Conservation (phyloP, 768 basidiomycete genomes). For the Butyriboletus loyo region DNA sequence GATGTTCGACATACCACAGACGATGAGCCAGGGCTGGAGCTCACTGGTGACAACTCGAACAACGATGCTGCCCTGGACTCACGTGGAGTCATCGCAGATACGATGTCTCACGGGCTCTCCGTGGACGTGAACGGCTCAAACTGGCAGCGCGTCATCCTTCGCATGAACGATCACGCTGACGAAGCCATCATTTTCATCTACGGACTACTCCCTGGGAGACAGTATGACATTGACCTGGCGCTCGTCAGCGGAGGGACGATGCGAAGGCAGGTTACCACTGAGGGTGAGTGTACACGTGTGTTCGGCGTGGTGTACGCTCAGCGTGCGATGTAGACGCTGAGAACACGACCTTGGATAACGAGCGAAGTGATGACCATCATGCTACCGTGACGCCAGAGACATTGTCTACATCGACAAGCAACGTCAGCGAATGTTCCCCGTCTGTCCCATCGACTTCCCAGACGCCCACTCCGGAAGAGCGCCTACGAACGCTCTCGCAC, state of each 20-base stretch:
- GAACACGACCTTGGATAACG: slow-evolving; percentile 20
- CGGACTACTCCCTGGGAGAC: slow-evolving; percentile 81
- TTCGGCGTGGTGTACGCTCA: slow-evolving; percentile 6
- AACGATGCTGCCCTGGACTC: slow-evolving; percentile 31
- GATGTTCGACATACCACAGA: slow-evolving; percentile 24
- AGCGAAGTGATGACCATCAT: slow-evolving; percentile 18
- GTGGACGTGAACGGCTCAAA: slow-evolving; percentile 77
- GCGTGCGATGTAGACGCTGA: slow-evolving; percentile 17
- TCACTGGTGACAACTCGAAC: slow-evolving; percentile 35
- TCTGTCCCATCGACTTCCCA: slow-evolving; percentile 27
- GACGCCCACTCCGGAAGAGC: slow-evolving; percentile 58
- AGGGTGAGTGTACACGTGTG: slow-evolving; percentile 39
- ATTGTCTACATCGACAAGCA: slow-evolving; percentile 29
- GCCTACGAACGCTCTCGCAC: slow-evolving; percentile 61
- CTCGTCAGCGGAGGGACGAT: slow-evolving; percentile 64
- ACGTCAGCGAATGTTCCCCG: slow-evolving; percentile 9
- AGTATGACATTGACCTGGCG: slow-evolving; percentile 86
- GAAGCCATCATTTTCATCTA: slow-evolving; percentile 92
- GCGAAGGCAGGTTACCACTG: slow-evolving; percentile 65
- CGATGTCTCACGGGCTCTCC: slow-evolving; percentile 69
- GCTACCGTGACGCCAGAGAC: slow-evolving; percentile 9
- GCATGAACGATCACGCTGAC: slow-evolving; percentile 75
- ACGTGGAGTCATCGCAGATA: slow-evolving; percentile 56
- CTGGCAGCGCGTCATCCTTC: slow-evolving; percentile 78
- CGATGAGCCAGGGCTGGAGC: slow-evolving; percentile 25